Evolutionary conservation across 2,329 filamentous ascomycete genomes (phyloP).

Genomic region (Elsinoe necatrix): DNA sequence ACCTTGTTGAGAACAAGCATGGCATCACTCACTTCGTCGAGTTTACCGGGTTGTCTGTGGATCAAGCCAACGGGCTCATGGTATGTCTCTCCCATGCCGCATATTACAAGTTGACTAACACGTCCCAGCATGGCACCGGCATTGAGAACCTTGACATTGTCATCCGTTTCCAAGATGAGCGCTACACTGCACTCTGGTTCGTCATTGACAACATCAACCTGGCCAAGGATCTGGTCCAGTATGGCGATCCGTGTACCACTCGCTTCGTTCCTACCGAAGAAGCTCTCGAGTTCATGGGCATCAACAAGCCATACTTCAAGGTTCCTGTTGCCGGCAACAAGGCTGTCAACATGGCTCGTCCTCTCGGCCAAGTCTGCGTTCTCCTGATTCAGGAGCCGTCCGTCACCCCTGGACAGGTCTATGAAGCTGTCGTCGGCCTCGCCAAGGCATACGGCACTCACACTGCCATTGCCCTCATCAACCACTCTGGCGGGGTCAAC

Average conservation of each 20-base stretch:
- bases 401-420: background rate
- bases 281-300: constrained; percentile 21
- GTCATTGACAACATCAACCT: constrained; percentile 34
- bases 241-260: background rate
- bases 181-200: constrained; percentile 20
- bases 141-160: constrained; percentile 18
- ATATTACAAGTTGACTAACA: constrained; percentile 16
- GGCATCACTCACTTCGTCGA: constrained; percentile 4
- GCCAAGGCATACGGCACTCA: background rate
- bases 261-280: constrained; percentile 18
- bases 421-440: constrained; percentile 5
- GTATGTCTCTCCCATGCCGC: constrained; percentile 2
- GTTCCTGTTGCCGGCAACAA: constrained; percentile 27
- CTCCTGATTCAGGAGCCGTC: background rate
- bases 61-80: background rate
- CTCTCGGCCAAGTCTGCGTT: background rate
- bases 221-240: constrained; percentile 19
- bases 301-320: constrained; percentile 18
- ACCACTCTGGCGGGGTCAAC: background rate
- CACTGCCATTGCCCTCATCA: background rate
- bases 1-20: background rate
- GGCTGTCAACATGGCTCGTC: constrained; percentile 17
- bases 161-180: background rate
- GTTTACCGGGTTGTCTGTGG: background rate
- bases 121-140: constrained; percentile 19